These are phyloP conservation scores for Drosera capensis DNA, from an alignment of 148 eudicot genomes.

Conservation along the genomic window DNA sequence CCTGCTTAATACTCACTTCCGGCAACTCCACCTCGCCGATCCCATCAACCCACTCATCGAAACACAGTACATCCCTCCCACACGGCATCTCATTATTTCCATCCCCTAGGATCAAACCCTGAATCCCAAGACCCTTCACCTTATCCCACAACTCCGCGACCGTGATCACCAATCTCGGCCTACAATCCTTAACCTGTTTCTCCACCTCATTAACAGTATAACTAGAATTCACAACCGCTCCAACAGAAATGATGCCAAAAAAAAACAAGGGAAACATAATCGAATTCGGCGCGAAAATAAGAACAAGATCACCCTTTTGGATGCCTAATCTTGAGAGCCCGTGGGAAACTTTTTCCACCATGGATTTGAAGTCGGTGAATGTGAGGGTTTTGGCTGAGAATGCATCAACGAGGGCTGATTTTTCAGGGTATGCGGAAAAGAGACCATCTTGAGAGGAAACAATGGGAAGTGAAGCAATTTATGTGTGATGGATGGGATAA, in stretches of 20 bases:
- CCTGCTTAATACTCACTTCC: constrained; percentile 14
- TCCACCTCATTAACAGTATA: constrained; percentile 39
- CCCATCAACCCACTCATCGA: constrained; percentile 32
- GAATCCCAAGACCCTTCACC: constrained; percentile 28
- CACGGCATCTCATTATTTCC: constrained; percentile 1
- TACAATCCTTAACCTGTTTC: constrained; percentile 46
- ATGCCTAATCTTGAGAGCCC: constrained; percentile 32
- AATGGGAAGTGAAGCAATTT: no score
- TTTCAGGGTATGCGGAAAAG: constrained; percentile 34
- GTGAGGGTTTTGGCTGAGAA: constrained; percentile 30
- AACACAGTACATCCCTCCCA: constrained; percentile 12
- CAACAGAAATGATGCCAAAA: constrained; percentile 34
- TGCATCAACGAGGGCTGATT: constrained; percentile 53
- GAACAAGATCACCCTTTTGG: constrained; percentile 40
- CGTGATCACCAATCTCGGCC: constrained; percentile 38
- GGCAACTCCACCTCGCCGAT: constrained; percentile 19
- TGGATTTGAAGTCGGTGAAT: constrained; percentile 35
- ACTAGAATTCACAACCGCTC: constrained; percentile 45
- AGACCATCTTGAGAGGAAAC: no score
- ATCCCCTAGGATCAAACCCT: constrained; percentile 29
- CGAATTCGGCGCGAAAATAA: constrained; percentile 57
- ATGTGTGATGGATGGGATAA: no score
- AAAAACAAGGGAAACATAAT: constrained; percentile 36
- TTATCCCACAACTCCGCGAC: constrained; percentile 34
- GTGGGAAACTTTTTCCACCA: constrained; percentile 32